Percentiles rank a stretch among this genome's conserved stretches.
These are phyloP conservation scores for Alloteropsis angusta DNA, from an alignment of 202 grass and related monocot genomes.

Conservation along the genomic window DNA sequence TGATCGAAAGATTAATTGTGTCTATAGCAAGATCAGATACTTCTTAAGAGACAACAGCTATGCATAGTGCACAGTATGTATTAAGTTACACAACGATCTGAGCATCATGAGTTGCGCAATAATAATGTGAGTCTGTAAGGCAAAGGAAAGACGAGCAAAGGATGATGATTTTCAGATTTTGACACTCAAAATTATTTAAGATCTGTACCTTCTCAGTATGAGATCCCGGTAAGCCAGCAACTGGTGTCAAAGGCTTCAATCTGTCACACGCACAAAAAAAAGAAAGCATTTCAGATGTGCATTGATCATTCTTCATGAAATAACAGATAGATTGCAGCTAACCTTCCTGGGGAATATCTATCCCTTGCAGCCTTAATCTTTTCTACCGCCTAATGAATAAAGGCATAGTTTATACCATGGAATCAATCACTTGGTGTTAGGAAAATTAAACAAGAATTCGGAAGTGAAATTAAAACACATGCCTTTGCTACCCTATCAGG, in stretches of 20 bases:
- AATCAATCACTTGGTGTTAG: slow-evolving; percentile 6
- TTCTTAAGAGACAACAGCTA: slow-evolving; percentile 17
- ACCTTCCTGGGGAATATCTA: slow-evolving; percentile 51
- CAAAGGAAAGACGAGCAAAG: neutral
- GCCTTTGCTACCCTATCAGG: slow-evolving; percentile 72
- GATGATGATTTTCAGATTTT: neutral
- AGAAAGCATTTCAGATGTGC: slow-evolving; percentile 11
- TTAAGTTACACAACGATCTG: neutral
- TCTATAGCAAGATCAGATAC: neutral
- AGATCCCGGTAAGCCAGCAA: slow-evolving; percentile 22
- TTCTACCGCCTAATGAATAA: slow-evolving; percentile 59
- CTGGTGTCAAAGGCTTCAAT: slow-evolving; percentile 39
- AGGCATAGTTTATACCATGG: slow-evolving; percentile 20
- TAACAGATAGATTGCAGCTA: slow-evolving; percentile 22
- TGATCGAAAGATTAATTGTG: neutral
- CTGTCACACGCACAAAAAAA: slow-evolving; percentile 36
- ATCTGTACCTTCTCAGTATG: slow-evolving; percentile 34
- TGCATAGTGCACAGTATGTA: neutral
- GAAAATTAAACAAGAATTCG: slow-evolving; percentile 18
- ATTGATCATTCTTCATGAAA: neutral
- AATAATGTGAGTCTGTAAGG: neutral
- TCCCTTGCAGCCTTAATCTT: slow-evolving; percentile 72
- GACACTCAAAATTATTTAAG: neutral
- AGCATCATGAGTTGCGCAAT: neutral
- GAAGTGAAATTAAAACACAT: slow-evolving; percentile 20